A percentile compares a stretch with the other conserved stretches of the same genome.
Evolutionary conservation across 2,329 filamentous ascomycete genomes (phyloP).

Genomic region (Nemania sp.): DNA sequence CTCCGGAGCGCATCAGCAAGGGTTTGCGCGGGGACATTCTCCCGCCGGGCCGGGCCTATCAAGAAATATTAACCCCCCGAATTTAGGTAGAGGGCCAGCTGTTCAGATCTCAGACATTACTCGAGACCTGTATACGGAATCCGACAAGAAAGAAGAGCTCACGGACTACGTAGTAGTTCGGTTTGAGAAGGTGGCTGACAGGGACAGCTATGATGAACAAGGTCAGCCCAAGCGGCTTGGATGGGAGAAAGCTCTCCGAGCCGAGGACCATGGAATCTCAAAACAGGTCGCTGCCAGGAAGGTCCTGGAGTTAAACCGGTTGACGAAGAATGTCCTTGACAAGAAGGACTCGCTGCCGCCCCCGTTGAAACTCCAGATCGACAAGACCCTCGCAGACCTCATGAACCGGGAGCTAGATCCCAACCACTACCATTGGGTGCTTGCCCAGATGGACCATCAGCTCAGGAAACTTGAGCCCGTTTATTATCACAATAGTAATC

Average conservation of each 20-base stretch:
- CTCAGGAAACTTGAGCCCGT: constrained; percentile 48
- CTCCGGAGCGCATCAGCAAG: constrained; percentile 5
- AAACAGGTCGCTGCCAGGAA: constrained; percentile 54
- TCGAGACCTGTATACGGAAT: constrained; percentile 53
- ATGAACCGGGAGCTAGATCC: constrained; percentile 52
- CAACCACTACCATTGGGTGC: constrained; percentile 54
- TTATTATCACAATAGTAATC: constrained; percentile 18
- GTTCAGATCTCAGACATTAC: constrained; percentile 54
- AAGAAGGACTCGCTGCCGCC: constrained; percentile 56
- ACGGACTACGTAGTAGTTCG: constrained; percentile 57
- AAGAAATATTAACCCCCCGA: constrained; percentile 23
- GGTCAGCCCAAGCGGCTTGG: constrained; percentile 51
- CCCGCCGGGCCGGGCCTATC: constrained; percentile 20
- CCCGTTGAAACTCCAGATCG: constrained; percentile 58
- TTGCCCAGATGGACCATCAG: constrained; percentile 60
- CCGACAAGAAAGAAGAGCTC: constrained; percentile 55
- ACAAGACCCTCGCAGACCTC: constrained; percentile 54
- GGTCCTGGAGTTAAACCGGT: constrained; percentile 54
- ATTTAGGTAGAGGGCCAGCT: constrained; percentile 20
- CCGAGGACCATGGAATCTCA: constrained; percentile 53
- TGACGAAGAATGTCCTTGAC: constrained; percentile 50
- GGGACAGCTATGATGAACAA: constrained; percentile 53
- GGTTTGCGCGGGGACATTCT: constrained; percentile 13
- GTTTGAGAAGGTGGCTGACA: constrained; percentile 55
- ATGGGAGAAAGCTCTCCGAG: constrained; percentile 56